A percentile compares a stretch with the other conserved stretches of the same genome.
Conservation (phyloP, 495 filamentous ascomycete genomes). For the Lepidopterella palustris region DNA sequence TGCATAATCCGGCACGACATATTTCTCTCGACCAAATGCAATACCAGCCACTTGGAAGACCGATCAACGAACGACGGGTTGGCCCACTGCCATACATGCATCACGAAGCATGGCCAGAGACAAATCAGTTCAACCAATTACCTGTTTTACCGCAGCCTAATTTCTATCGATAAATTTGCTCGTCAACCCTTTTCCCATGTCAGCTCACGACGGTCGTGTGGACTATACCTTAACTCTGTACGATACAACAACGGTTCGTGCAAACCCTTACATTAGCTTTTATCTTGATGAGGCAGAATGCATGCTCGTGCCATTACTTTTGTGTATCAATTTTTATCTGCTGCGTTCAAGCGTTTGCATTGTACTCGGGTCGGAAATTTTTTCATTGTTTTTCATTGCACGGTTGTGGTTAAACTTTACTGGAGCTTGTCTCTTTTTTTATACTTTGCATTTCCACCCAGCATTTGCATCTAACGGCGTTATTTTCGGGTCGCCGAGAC, state of each 20-base stretch:
- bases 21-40: conserved; percentile 80
- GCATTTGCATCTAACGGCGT: neutral
- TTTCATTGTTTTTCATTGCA: neutral
- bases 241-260: neutral
- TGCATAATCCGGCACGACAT: conserved; percentile 61
- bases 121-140: conserved; percentile 34
- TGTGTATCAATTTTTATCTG: conserved; percentile 11
- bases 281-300: neutral
- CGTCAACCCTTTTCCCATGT: neutral
- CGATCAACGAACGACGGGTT: conserved; percentile 64
- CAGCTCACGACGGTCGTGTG: too few species aligned
- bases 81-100: conserved; percentile 72
- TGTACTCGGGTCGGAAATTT: conserved; percentile 15
- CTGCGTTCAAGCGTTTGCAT: conserved; percentile 28
- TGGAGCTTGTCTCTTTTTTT: neutral
- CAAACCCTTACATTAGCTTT: neutral
- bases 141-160: conserved; percentile 22
- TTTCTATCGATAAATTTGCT: conserved; percentile 11
- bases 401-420: neutral
- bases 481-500: neutral
- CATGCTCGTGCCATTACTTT: neutral
- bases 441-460: neutral
- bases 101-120: conserved; percentile 33
- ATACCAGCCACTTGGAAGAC: conserved; percentile 81
- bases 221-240: neutral